A percentile compares a stretch with the other conserved stretches of the same genome.
These are phyloP conservation scores for Xerocomellus dryophilus DNA, from an alignment of 768 basidiomycete genomes.

Conservation along the genomic window DNA sequence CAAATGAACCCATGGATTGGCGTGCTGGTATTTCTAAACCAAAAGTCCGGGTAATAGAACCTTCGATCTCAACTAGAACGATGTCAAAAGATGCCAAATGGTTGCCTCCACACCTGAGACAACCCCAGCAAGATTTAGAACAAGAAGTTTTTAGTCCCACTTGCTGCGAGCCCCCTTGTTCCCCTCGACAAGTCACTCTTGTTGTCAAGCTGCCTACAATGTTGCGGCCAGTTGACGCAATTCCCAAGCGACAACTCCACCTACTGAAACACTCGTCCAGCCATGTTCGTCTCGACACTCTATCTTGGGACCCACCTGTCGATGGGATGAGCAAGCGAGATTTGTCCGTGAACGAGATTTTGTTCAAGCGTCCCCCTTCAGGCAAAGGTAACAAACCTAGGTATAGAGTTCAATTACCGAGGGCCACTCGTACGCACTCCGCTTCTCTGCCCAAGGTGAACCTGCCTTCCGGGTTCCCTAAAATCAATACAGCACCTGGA, in stretches of 20 bases:
- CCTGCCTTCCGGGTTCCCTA: constrained; percentile 32
- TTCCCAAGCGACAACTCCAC: constrained; percentile 48
- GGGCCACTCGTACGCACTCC: neutral
- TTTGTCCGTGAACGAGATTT: constrained; percentile 59
- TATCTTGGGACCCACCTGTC: constrained; percentile 71
- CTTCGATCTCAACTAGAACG: constrained; percentile 9
- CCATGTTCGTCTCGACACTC: constrained; percentile 56
- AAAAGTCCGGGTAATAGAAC: constrained; percentile 21
- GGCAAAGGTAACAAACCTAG: constrained; percentile 32
- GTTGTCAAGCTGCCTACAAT: constrained; percentile 48
- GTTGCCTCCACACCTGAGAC: constrained; percentile 55
- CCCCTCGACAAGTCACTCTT: constrained; percentile 42
- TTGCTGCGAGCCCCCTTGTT: constrained; percentile 44
- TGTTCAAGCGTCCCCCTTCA: constrained; percentile 49
- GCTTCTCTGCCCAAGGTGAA: constrained; percentile 37
- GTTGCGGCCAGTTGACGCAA: constrained; percentile 40
- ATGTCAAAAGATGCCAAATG: constrained; percentile 45
- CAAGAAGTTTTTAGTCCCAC: constrained; percentile 48
- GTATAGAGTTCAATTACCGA: constrained; percentile 39
- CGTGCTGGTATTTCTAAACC: constrained; percentile 20
- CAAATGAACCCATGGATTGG: constrained; percentile 23
- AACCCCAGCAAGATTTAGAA: constrained; percentile 35
- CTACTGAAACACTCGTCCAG: constrained; percentile 38
- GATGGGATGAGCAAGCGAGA: constrained; percentile 61
- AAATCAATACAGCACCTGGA: constrained; percentile 9